Evolutionary conservation across 208 protist genomes (phyloP).

Genomic region (Leishmania mexicana): DNA sequence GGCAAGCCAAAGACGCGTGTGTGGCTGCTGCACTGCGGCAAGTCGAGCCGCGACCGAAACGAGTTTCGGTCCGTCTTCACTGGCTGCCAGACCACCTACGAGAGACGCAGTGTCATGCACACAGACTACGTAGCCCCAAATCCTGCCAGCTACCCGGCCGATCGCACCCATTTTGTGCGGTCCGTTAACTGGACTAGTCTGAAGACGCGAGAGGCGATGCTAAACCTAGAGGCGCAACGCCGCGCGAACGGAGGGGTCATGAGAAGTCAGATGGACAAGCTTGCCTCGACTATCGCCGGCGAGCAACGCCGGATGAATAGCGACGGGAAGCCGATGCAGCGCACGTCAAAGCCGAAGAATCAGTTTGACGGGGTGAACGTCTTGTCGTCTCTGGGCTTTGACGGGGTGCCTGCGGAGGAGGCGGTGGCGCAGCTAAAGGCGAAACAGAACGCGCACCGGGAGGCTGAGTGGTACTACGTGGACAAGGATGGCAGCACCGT

Average conservation of each 20-base stretch:
- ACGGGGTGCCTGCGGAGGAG: conserved; percentile 46
- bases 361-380: conserved; percentile 86
- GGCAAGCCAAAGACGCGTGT: conserved; percentile 59
- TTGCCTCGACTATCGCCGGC: conserved; percentile 23
- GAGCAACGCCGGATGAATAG: conserved; percentile 14
- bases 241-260: conserved; percentile 1
- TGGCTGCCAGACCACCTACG: conserved; percentile 58
- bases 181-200: conserved; percentile 71
- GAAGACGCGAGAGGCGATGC: conserved; percentile 43
- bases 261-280: conserved; percentile 21
- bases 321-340: conserved; percentile 16
- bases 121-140: conserved; percentile 68
- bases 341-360: conserved; percentile 79
- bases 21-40: conserved; percentile 65
- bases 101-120: conserved; percentile 57
- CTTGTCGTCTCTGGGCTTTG: conserved; percentile 61
- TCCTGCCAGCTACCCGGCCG: conserved; percentile 42
- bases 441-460: conserved; percentile 40
- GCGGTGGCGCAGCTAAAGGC: conserved; percentile 56
- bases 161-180: conserved; percentile 71
- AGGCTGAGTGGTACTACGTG: conserved; percentile 69
- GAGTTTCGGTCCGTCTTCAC: conserved; percentile 84
- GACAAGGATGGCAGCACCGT: conserved; percentile 78
- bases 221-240: conserved; percentile 34
- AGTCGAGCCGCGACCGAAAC: conserved; percentile 44